These are phyloP conservation scores for Cystofilobasidium bisporidii DNA, from an alignment of 768 basidiomycete species.

Conservation along the genomic window DNA sequence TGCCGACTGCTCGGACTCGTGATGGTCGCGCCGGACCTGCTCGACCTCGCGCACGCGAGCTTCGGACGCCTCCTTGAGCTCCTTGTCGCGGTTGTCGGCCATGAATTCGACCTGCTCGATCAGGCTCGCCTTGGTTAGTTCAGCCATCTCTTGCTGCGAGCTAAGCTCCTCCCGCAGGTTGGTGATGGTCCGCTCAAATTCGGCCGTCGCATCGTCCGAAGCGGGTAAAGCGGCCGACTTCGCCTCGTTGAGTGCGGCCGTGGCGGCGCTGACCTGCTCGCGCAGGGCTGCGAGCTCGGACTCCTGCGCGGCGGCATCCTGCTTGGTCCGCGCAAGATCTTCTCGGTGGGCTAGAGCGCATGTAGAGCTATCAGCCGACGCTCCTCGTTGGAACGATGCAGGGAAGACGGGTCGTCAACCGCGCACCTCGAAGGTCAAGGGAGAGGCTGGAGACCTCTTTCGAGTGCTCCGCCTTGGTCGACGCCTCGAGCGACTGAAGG, in stretches of 20 bases:
- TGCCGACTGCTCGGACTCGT: background rate
- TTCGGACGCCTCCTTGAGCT: constrained; percentile 10
- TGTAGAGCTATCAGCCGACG: too few species aligned
- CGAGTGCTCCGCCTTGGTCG: constrained; percentile 11
- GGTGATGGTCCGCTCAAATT: background rate
- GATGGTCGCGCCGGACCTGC: background rate
- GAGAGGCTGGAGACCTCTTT: constrained; percentile 2
- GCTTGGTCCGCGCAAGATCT: constrained; percentile 12
- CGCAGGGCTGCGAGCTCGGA: constrained; percentile 16
- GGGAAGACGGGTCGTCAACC: background rate
- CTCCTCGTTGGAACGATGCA: too few species aligned
- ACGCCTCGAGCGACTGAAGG: constrained; percentile 12
- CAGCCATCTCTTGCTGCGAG: background rate
- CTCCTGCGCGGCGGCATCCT: background rate
- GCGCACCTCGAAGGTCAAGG: constrained; percentile 13
- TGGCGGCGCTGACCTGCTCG: constrained; percentile 7
- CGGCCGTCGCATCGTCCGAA: background rate
- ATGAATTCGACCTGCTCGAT: constrained; percentile 14
- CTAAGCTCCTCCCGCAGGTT: constrained; percentile 11
- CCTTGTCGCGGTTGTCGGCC: constrained; percentile 2
- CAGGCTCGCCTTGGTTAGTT: constrained; percentile 17
- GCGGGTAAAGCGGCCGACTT: background rate
- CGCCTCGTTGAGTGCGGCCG: constrained; percentile 1
- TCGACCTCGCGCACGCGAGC: constrained; percentile 17
- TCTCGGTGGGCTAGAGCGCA: constrained; percentile 17